These are phyloP conservation scores for Aspergillus affinis DNA, from an alignment of 495 filamentous ascomycete species.

Conservation along the genomic window DNA sequence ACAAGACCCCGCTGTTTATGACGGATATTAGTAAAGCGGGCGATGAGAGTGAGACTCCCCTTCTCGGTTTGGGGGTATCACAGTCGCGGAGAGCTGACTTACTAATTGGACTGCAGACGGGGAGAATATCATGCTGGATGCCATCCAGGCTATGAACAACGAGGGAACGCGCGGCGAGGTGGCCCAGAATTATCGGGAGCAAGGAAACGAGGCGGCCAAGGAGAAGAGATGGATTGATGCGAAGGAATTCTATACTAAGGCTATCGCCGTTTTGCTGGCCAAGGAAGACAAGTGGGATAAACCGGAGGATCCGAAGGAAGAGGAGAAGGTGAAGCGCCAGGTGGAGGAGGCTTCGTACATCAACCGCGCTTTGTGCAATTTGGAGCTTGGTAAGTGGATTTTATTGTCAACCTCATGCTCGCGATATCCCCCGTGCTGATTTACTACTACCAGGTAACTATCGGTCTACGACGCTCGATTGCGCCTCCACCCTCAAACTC, in stretches of 20 bases:
- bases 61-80: conserved; percentile 8
- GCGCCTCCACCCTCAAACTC: conserved; percentile 72
- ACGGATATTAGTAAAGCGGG: conserved; percentile 75
- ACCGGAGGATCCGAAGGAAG: conserved; percentile 47
- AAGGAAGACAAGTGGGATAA: conserved; percentile 55
- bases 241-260: conserved; percentile 88
- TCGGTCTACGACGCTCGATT: conserved; percentile 77
- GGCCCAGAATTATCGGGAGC: conserved; percentile 74
- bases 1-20: conserved; percentile 91
- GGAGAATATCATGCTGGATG: conserved; percentile 77
- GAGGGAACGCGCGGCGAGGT: conserved; percentile 87
- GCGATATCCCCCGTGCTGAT: conserved; percentile 11
- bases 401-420: neutral
- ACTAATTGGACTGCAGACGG: conserved; percentile 34
- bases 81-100: neutral
- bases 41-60: conserved; percentile 45
- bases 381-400: conserved; percentile 60
- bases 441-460: conserved; percentile 64
- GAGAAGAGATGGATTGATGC: conserved; percentile 77
- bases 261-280: conserved; percentile 61
- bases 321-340: conserved; percentile 55
- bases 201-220: conserved; percentile 84
- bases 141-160: conserved; percentile 84
- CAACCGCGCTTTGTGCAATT: conserved; percentile 85
- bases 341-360: conserved; percentile 74